Base-by-base conservation (phyloP, 176 grass and related monocot genomes). In the Bonia amplexicaulis region DNA sequence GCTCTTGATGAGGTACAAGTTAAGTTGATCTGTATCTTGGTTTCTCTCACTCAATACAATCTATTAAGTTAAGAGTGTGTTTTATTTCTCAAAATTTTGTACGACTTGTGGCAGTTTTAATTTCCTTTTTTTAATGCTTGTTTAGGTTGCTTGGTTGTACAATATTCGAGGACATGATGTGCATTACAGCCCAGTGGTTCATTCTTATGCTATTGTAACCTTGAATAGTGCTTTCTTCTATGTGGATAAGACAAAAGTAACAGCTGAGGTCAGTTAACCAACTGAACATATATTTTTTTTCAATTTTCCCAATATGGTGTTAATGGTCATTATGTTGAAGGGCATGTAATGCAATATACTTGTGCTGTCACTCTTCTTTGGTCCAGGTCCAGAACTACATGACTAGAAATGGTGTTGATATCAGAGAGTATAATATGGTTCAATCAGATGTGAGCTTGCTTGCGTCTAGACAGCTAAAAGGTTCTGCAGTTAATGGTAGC, bases 141-240 rank as follows among this genome's bases (percentile, higher is more conserved):
- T 48, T 84, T 81, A 98, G 93, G 96, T 98, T 86, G 93, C 93
- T 79, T 98, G 96, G 96, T 70, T 98, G 55, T 98, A 94, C 80
- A 96, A 98, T 72, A 51, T 98, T 85, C 83, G 96, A 69, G 96
- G 96, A 84, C 80, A 75, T 89, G 96, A 98, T 92, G 96, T 98
- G 69, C 81, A 87, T 85, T 98, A 96, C 64, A 90, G 85, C 71
- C 96, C 96, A 71, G 96, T 98, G 35, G 86, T 98, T 89, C 93
- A 98, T 89, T 90, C 96, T 79, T 99, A 96, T 92, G 93, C 93
- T 66, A 87, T 99, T 89, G 86, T 99, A 67, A 99, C 96, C 22
- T 58, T 77, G 23, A 46, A 92, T 9, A 78, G 53, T 81, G 93
- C 96, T 71, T 99, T 96, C 88, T 99, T 99, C 84, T 99, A 99